Evolutionary conservation across 2,329 filamentous ascomycete genomes (phyloP).

Genomic region (Colletotrichum brevisporum): DNA sequence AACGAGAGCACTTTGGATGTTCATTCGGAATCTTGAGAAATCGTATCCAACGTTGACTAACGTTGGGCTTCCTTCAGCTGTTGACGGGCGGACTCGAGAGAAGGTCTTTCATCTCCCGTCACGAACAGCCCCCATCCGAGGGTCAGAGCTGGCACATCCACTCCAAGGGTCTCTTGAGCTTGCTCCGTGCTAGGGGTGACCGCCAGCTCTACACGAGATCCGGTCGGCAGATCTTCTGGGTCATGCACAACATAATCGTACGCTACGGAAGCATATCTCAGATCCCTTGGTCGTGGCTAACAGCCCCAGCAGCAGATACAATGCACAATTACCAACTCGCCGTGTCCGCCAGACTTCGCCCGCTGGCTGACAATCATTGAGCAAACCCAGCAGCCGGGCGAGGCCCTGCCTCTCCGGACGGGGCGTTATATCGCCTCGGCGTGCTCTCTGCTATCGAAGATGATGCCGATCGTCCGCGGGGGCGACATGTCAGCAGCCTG

Average conservation of each 20-base stretch:
- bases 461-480: slow-evolving; percentile 17
- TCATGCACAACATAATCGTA: slow-evolving; percentile 55
- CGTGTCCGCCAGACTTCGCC: slow-evolving; percentile 53
- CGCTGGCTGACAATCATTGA: slow-evolving; percentile 52
- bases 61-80: too few species aligned
- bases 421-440: slow-evolving; percentile 23
- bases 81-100: slow-evolving; percentile 53
- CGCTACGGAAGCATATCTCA: slow-evolving; percentile 24
- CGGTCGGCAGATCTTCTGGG: slow-evolving; percentile 54
- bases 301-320: slow-evolving; percentile 52
- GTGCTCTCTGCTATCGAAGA: slow-evolving; percentile 25
- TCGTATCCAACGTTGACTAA: too few species aligned
- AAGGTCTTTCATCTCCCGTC: slow-evolving; percentile 8
- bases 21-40: too few species aligned
- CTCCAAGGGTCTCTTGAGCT: slow-evolving; percentile 52
- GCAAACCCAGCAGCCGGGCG: slow-evolving; percentile 20
- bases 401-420: slow-evolving; percentile 17
- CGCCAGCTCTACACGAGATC: slow-evolving; percentile 43
- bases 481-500: slow-evolving; percentile 23
- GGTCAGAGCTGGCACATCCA: slow-evolving; percentile 53
- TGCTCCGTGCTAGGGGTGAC: slow-evolving; percentile 53
- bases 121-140: slow-evolving; percentile 1
- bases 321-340: slow-evolving; percentile 49
- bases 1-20: too few species aligned
- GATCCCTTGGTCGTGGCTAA: too few species aligned